Base-by-base conservation (phyloP, 495 filamentous ascomycete species). In the Lepraria neglecta region DNA sequence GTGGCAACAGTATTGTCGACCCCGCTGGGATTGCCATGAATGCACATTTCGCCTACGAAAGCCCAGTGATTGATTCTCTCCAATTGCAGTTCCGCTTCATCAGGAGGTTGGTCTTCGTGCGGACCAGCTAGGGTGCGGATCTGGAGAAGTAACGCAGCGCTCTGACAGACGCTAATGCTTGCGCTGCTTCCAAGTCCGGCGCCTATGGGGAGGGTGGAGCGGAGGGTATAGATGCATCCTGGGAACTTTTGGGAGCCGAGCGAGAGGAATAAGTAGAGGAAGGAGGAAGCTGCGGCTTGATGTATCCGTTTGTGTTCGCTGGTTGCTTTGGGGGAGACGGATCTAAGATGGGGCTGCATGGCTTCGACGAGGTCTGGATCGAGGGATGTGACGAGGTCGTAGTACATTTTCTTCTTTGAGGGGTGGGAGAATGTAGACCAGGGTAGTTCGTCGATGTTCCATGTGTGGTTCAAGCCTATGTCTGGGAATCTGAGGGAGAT, bases 1-100 rank as follows among this genome's bases (percentile, higher is more conserved):
- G 90, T 87, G 46, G 92, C 77, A 54, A 98, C 92, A n/a, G 94
- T 97, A 72, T 98, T 98, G 76, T 98, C 94, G 56, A 98, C 89
- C 0, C 94, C 94, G 10, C 89, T 95, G 5, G 94, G 92, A 70
- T 96, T 96, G 30, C 92, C 92, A 73, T 98, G 94, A 47, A 96
- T 97, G 68, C 90, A 92, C 81, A 97, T 86, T 75, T 98, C 94
- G 30, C 89, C 90, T 1, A 97, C 94, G 70, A 95, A 97, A 0
- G 94, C 92, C 94, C 94, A 98, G 56, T 87, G 84, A 70, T 98
- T 98, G 68, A 98, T 95, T 59, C 92, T 85, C 75, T 97, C 90
- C 24, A 96, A 78, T 69, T 97, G 92, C 43, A 87, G 70, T 42
- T 87, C 85, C 43, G 87, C 87, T 76, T 97, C 94, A 15, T 86